Base-by-base conservation (phyloP, 495 filamentous ascomycete genomes). In the Tuber borchii region DNA sequence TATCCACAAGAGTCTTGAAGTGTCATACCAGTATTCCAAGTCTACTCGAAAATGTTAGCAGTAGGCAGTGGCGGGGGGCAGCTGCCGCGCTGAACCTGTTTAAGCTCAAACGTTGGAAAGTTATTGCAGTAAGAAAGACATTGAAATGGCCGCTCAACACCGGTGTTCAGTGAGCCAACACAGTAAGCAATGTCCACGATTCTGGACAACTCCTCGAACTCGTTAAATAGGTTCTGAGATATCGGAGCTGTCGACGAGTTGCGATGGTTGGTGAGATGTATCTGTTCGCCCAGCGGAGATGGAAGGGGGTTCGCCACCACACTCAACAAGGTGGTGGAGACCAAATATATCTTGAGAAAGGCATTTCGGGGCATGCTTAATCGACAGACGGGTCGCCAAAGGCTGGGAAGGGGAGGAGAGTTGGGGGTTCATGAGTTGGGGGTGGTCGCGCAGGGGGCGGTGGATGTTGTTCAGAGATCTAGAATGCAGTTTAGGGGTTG, bases 151-250 rank as follows among this genome's bases (percentile, higher is more conserved):
- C 89, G 88, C 12, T 87, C 84, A 74, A 98, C 89, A 46, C 95
- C 95, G 1, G 87, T 85, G 56, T 84, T 83, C n/a, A 89, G 87
- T n/a, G 88, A 89, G 65, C 93, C 92, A 73, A 98, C 91, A 84
- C 95, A 99, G 86, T 99, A 99, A 43, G 93, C 87, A 71, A 99
- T 95, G 78, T 99, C 96, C 42, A 97, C 95, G 4, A 99, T 87
- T 69, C 93, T 90, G 20, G 95, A 88, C 72, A 94, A 85, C 82
- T 96, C 93, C 80, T 97, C 93, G 37, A 99, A 88, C 20, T 93
- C 92, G 74, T 87, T 84, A 85, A 95, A 98, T 76, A 97, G 88
- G 45, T 85, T 82, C 70, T 82, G 77, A 6, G 92, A 90, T 73
- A 97, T 85, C 1, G 76, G 77, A 37, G 44, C 34, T 4, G 56